Evolutionary conservation across 2,329 filamentous ascomycete genomes (phyloP).

Genomic region (Cercospora canescens): DNA sequence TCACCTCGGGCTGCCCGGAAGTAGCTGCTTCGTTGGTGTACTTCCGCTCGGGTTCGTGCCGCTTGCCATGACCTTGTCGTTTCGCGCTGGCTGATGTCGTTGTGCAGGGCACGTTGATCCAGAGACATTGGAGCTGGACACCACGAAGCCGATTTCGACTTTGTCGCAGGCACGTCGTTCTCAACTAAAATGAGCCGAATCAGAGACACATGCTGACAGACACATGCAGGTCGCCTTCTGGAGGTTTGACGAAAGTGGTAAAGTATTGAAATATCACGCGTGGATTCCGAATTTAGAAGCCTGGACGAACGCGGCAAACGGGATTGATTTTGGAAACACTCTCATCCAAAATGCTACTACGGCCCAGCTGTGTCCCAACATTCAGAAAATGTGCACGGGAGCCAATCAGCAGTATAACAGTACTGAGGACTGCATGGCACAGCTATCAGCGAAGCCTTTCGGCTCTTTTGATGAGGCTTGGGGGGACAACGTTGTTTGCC

Average conservation of each 20-base stretch:
- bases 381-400: constrained; percentile 40
- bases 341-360: constrained; percentile 35
- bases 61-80: not conserved
- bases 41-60: constrained; percentile 14
- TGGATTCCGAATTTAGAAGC: constrained; percentile 45
- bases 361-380: constrained; percentile 37
- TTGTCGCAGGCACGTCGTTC: constrained; percentile 18
- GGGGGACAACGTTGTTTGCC: constrained; percentile 48
- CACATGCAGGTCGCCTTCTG: constrained; percentile 49
- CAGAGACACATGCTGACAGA: too few species aligned
- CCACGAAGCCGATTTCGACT: constrained; percentile 11
- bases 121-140: constrained; percentile 17
- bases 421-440: constrained; percentile 34
- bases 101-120: constrained; percentile 6
- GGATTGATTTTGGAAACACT: constrained; percentile 27
- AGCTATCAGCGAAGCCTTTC: constrained; percentile 38
- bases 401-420: constrained; percentile 40
- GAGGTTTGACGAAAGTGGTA: constrained; percentile 48
- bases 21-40: constrained; percentile 28
- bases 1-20: constrained; percentile 26
- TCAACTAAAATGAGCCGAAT: too few species aligned
- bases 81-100: not conserved
- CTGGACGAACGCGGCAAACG: constrained; percentile 37
- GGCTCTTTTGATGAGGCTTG: constrained; percentile 46
- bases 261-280: constrained; percentile 48